Percentiles rank a stretch among this genome's conserved stretches.
Evolutionary conservation across 2,329 filamentous ascomycete genomes (phyloP).

Genomic region (Oidium heveae): DNA sequence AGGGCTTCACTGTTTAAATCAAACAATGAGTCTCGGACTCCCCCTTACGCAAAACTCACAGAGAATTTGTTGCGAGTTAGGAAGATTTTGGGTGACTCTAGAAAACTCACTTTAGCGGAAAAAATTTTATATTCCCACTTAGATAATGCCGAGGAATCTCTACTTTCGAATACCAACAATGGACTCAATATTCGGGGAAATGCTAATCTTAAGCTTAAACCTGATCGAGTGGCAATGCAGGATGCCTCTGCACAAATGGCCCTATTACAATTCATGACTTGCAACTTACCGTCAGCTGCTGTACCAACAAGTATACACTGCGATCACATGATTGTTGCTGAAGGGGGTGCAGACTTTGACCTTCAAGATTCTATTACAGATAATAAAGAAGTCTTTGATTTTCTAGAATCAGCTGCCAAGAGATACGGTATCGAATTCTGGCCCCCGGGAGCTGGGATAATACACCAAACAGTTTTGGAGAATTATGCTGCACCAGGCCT

Average conservation of each 20-base stretch:
- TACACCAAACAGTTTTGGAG: conserved; percentile 93
- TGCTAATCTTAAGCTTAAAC: conserved; percentile 89
- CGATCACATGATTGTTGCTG: conserved; percentile 94
- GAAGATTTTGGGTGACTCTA: conserved; percentile 38
- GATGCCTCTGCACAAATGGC: conserved; percentile 98
- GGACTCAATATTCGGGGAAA: conserved; percentile 62
- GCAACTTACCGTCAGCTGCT: conserved; percentile 64
- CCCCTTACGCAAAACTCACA: conserved; percentile 64
- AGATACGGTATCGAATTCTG: conserved; percentile 91
- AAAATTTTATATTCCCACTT: conserved; percentile 97
- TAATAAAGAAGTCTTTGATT: conserved; percentile 95
- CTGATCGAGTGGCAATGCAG: conserved; percentile 95
- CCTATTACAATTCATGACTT: conserved; percentile 94
- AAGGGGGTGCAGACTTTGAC: conserved; percentile 70
- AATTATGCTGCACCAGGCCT: conserved; percentile 93
- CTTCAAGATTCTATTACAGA: conserved; percentile 62
- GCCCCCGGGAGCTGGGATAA: conserved; percentile 82
- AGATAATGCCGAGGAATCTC: conserved; percentile 66
- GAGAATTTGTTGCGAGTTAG: conserved; percentile 51
- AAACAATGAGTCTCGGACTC: conserved; percentile 18
- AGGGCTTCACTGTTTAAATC: conserved; percentile 3
- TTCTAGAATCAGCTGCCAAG: conserved; percentile 74
- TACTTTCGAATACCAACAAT: conserved; percentile 61
- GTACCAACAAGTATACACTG: conserved; percentile 96
- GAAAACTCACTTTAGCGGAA: conserved; percentile 62